Conservation (phyloP, 2,329 filamentous ascomycete genomes). For the Dothistroma pini region DNA sequence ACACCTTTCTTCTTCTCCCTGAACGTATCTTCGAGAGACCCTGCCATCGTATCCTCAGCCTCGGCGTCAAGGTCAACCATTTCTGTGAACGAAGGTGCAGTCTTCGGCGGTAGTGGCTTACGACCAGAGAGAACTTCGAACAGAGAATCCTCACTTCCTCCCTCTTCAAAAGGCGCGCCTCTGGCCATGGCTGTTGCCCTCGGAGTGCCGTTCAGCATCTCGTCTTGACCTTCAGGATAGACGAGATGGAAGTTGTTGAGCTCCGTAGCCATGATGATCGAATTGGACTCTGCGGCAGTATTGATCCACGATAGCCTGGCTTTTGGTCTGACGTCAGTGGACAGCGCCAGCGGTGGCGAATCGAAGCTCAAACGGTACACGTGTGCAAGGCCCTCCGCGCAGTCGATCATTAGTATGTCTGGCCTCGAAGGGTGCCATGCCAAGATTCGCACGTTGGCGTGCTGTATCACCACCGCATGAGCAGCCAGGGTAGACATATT, state of each 20-base stretch:
- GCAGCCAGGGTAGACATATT: slow-evolving; percentile 39
- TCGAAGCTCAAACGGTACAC: slow-evolving; percentile 33
- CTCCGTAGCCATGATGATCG: slow-evolving; percentile 37
- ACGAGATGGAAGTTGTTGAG: slow-evolving; percentile 38
- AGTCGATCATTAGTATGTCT: slow-evolving; percentile 42
- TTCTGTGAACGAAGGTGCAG: slow-evolving; percentile 31
- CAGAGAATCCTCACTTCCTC: slow-evolving; percentile 46
- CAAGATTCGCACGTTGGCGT: slow-evolving; percentile 42
- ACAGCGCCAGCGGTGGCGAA: slow-evolving; percentile 22
- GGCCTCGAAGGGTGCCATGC: slow-evolving; percentile 42
- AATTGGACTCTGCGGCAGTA: slow-evolving; percentile 25
- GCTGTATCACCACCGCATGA: slow-evolving; percentile 43
- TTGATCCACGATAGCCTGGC: slow-evolving; percentile 23
- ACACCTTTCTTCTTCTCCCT: slow-evolving; percentile 31
- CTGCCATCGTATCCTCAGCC: slow-evolving; percentile 21
- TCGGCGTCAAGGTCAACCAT: slow-evolving; percentile 32
- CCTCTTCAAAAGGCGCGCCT: slow-evolving; percentile 29
- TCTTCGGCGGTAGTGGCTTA: slow-evolving; percentile 39
- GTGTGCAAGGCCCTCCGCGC: slow-evolving; percentile 39
- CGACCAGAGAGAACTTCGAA: slow-evolving; percentile 47
- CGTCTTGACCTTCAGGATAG: slow-evolving; percentile 38
- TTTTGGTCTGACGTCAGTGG: slow-evolving; percentile 9
- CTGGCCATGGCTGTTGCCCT: slow-evolving; percentile 14
- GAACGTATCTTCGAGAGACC: slow-evolving; percentile 46
- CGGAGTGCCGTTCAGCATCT: not conserved